These are phyloP conservation scores for Singerocomus inundabilis DNA, from an alignment of 1,284 basidiomycete species.

Conservation along the genomic window DNA sequence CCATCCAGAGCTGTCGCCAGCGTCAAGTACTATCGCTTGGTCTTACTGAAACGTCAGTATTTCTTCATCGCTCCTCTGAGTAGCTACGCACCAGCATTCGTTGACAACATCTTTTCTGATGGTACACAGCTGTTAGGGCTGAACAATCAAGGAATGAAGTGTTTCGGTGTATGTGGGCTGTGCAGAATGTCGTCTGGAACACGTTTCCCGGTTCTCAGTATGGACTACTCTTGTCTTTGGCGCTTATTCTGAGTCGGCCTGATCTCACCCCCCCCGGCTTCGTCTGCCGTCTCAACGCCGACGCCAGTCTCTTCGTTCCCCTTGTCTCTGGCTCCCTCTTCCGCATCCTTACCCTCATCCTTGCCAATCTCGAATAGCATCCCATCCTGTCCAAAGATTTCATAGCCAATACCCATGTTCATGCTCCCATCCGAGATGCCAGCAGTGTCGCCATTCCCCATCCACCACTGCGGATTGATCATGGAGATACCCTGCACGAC, in stretches of 20 bases:
- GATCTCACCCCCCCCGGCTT: slow-evolving; percentile 29
- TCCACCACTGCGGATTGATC: slow-evolving; percentile 86
- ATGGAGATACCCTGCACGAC: slow-evolving; percentile 82
- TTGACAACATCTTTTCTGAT: no score
- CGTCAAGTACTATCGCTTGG: no score
- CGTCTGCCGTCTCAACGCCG: slow-evolving; percentile 26
- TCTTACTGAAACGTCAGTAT: no score
- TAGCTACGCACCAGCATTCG: no score
- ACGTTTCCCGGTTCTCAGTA: no score
- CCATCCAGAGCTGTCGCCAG: no score
- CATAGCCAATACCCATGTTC: slow-evolving; percentile 34
- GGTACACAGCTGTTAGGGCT: no score
- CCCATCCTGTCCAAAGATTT: slow-evolving; percentile 41
- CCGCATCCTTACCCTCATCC: slow-evolving; percentile 20
- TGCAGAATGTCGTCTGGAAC: no score
- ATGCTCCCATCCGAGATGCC: slow-evolving; percentile 30
- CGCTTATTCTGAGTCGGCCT: slow-evolving; percentile 5
- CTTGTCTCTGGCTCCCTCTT: slow-evolving; percentile 3
- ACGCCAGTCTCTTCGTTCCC: slow-evolving; percentile 4
- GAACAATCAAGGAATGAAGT: no score
- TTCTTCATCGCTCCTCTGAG: no score
- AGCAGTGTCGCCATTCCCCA: slow-evolving; percentile 36
- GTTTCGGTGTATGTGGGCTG: no score
- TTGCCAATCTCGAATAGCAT: slow-evolving; percentile 60
- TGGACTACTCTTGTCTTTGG: no score